These are phyloP conservation scores for Takashimella tepidaria DNA, from an alignment of 1,284 basidiomycete genomes.

Conservation along the genomic window DNA sequence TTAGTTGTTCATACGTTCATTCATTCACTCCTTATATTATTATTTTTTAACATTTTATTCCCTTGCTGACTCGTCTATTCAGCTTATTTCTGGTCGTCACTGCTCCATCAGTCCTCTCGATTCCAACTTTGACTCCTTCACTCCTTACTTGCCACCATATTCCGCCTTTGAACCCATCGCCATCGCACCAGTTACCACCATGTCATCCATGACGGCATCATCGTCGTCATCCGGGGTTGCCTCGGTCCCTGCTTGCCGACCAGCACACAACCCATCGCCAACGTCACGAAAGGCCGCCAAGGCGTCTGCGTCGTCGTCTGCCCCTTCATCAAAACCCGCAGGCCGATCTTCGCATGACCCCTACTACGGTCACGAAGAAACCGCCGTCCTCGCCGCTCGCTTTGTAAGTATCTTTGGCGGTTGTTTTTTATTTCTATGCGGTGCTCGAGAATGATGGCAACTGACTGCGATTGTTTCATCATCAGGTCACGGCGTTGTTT, in stretches of 20 bases:
- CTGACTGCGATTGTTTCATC: background rate
- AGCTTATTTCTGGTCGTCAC: background rate
- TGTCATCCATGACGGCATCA: conserved; percentile 12
- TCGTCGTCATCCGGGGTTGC: conserved; percentile 9
- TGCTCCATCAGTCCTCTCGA: background rate
- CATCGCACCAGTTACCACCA: conserved; percentile 11
- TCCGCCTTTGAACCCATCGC: background rate
- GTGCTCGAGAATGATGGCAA: background rate
- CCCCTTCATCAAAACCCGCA: conserved; percentile 31
- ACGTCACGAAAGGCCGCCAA: conserved; percentile 42
- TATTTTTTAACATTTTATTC: background rate
- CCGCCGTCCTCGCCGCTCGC: conserved; percentile 59
- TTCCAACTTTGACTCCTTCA: background rate
- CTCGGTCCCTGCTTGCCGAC: conserved; percentile 31
- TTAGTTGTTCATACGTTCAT: too few species aligned
- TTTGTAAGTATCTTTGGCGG: conserved; percentile 57
- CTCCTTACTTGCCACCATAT: background rate
- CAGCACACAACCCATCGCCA: conserved; percentile 38
- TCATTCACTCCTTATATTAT: background rate
- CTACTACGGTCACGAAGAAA: conserved; percentile 72
- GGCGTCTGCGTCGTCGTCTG: conserved; percentile 37
- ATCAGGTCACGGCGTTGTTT: conserved; percentile 52
- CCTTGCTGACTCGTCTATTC: background rate
- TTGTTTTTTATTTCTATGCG: background rate
- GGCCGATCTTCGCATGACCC: conserved; percentile 52